Evolutionary conservation across 768 basidiomycete species (phyloP), one percentile per base, ranked within the genome.

Genomic region (Tulasnella sp.): DNA sequence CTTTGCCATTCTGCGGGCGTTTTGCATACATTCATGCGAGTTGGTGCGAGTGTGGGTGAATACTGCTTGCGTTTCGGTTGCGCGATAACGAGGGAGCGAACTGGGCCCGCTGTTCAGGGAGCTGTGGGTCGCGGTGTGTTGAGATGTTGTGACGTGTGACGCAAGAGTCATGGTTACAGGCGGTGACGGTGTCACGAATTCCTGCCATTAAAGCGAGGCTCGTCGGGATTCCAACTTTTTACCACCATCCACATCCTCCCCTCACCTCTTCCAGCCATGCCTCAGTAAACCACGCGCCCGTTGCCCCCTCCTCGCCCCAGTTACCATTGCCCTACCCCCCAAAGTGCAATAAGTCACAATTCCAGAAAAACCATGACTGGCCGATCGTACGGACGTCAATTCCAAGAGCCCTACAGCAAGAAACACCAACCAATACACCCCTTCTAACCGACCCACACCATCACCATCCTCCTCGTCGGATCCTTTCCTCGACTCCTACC

Each of bases 381-480:
- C 8, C n/a, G 31, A 78, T 42, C 77, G 46, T 18, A 75, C 74
- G 6, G 74, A 75, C 48, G 31, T 44, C 77, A 48, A 58, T 60
- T 75, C 40, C 77, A 58, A 78, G 77, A 78, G 77, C 77, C 77
- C 18, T 78, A 78, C 77, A 78, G 77, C 77, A 78, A 78, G 77
- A 78, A 78, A 41, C 60, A 78, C 60, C 77, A 78, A 78, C 77
- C 77, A 60, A 78, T 78, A 78, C 58, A 72, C 34, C 50, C 42
- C 77, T 78, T 58, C 37, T 58, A 64, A 37, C 77, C 77, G 37
- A 42, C 46, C 76, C 41, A 42, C 31, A 24, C 60, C 18, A 22
- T 34, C 28, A 37, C 7, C 42, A 50, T 48, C 60, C 41, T 78
- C 54, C 64, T 28, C 28, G 34, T 78, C 24, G 31, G 20, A 31